Evolutionary conservation across 176 grass and related monocot genomes (phyloP), one percentile per base, ranked within the genome.

Genomic region (Avena sativa): DNA sequence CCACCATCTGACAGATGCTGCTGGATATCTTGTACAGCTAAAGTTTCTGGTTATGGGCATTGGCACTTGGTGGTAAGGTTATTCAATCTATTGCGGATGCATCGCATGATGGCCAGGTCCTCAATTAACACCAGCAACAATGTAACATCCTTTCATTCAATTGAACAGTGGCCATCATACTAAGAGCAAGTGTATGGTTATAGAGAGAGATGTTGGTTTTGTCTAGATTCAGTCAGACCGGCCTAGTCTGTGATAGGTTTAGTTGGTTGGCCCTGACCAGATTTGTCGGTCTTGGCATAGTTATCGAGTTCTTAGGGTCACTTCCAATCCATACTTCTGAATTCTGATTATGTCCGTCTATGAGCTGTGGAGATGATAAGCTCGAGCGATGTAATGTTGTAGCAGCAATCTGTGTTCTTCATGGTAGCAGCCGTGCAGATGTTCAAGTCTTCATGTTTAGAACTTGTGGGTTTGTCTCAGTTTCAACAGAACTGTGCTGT

Each of bases 21-120:
- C 86, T 86, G 79, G 83, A 87, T 86, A 87, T 86, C 74, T 87
- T 99, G 97, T 95, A 99, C 92, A 99, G 97, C 85, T 90, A 73
- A 93, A 87, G 52, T 92, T 88, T 94, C 89, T 84, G 80, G 85
- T 46, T 71, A 85, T 87, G 78, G 80, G 48, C 78, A 70, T 73
- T 81, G 73, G 19, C 72, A 67, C 75, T 90, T 70, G 30, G 79
- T 92, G 86, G 84, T 85, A 82, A 77, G 73, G 23, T 76, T 76
- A 56, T 77, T 77, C 26, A 77, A 74, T 94, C 86, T 85, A 67
- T 83, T 83, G 49, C 47, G 13, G 80, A 84, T 66, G 70, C 76
- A 84, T 71, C 72, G 70, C 76, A 84, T 71, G 86, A 86, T 94
- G 84, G 84, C 65, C 6, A 13, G 85, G 74, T 80, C 74, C 57